Percentiles rank a stretch among this genome's conserved stretches.
These are phyloP conservation scores for Aspergillus alliaceus DNA, from an alignment of 2,329 filamentous ascomycete species.

Conservation along the genomic window DNA sequence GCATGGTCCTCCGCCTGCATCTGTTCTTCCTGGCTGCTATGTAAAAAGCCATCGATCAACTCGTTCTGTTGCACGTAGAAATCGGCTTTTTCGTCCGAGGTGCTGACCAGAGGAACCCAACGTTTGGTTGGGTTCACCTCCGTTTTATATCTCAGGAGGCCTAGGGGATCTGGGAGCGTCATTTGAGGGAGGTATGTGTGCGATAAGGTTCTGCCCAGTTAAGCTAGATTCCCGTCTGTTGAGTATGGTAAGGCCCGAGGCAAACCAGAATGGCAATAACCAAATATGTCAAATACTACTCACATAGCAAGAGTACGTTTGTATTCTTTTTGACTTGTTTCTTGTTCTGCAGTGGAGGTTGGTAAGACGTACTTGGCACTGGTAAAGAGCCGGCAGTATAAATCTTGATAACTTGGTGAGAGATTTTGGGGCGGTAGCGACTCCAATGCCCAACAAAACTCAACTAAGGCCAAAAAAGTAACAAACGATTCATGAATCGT, in stretches of 20 bases:
- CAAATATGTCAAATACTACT: not conserved
- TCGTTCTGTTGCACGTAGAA: conserved; percentile 4
- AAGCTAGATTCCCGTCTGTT: not conserved
- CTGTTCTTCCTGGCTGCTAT: not conserved
- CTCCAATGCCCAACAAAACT: not conserved
- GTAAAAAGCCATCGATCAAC: conserved; percentile 1
- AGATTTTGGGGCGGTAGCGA: not conserved
- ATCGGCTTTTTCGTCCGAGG: not conserved
- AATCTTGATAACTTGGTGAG: not conserved
- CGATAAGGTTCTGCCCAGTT: not conserved
- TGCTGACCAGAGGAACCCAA: not conserved
- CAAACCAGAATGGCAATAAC: not conserved
- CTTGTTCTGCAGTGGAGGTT: not conserved
- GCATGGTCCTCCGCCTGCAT: not conserved
- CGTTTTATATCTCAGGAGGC: conserved; percentile 1
- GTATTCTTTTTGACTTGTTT: too few relatives aligned
- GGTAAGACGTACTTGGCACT: not conserved
- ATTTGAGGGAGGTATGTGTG: not conserved
- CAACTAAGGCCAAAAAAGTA: too few relatives aligned
- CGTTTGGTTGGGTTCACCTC: not conserved
- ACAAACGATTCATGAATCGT: not conserved
- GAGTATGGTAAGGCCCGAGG: not conserved
- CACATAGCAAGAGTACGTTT: too few relatives aligned
- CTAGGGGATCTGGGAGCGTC: not conserved
- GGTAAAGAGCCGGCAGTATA: not conserved